Evolutionary conservation across 768 basidiomycete genomes (phyloP).

Genomic region (Rossbeevera mucosa): DNA sequence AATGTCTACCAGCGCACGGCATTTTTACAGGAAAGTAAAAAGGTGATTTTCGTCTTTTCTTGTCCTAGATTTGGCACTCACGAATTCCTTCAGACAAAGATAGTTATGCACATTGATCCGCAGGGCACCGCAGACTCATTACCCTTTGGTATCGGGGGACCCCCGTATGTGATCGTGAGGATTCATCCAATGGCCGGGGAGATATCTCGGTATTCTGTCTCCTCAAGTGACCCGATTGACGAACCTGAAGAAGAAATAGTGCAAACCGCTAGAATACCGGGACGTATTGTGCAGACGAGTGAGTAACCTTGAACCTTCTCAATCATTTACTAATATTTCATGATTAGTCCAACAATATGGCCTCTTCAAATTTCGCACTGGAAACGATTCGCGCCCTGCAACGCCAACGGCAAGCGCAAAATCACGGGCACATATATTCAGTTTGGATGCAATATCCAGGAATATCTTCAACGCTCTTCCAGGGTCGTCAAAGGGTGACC

Average conservation of each 20-base stretch:
- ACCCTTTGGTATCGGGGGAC: conserved; percentile 62
- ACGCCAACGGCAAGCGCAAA: conserved; percentile 81
- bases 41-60: conserved; percentile 45
- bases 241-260: conserved; percentile 81
- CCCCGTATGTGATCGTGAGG: conserved; percentile 77
- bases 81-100: conserved; percentile 59
- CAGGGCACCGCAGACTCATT: conserved; percentile 70
- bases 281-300: conserved; percentile 81
- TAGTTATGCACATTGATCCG: conserved; percentile 83
- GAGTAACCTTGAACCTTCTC: conserved; percentile 26
- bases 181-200: conserved; percentile 83
- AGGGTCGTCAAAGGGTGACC: conserved; percentile 65
- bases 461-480: conserved; percentile 77
- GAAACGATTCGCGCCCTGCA: conserved; percentile 69
- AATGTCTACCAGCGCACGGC: conserved; percentile 83
- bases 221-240: conserved; percentile 68
- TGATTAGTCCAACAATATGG: conserved; percentile 78
- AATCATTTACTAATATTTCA: not conserved
- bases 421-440: conserved; percentile 75
- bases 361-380: conserved; percentile 82
- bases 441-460: conserved; percentile 84
- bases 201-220: conserved; percentile 73
- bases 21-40: conserved; percentile 72
- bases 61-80: conserved; percentile 8
- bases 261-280: conserved; percentile 67